Percentiles rank a stretch among this genome's conserved stretches.
Conservation (phyloP, 202 grass and related monocot species). For the Panicum hallii region DNA sequence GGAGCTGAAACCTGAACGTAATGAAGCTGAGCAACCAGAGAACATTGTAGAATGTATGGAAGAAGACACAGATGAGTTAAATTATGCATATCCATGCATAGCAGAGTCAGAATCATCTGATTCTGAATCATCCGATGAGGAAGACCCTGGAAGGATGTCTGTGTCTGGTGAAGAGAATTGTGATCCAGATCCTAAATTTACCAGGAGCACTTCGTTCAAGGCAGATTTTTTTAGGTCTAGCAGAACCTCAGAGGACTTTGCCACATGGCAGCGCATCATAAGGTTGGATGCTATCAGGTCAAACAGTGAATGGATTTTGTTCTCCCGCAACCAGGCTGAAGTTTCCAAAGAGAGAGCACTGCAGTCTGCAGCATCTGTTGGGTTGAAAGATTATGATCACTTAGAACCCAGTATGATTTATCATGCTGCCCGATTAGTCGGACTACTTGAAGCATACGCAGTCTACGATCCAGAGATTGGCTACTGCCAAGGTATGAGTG, state of each 20-base stretch:
- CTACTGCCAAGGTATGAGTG: constrained; percentile 99
- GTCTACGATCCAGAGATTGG: constrained; percentile 88
- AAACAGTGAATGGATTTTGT: constrained; percentile 78
- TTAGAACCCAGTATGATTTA: constrained; percentile 80
- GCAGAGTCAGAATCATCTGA: constrained; percentile 82
- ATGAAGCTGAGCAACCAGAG: constrained; percentile 47
- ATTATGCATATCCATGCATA: constrained; percentile 53
- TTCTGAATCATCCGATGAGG: constrained; percentile 85
- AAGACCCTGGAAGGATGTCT: constrained; percentile 67
- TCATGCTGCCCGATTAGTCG: constrained; percentile 81
- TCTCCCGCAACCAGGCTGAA: constrained; percentile 59
- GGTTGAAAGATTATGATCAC: constrained; percentile 77
- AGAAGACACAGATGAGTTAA: constrained; percentile 49
- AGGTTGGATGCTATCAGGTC: constrained; percentile 88
- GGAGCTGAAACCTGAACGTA: constrained; percentile 46
- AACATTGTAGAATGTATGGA: constrained; percentile 48
- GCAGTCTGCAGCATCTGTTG: constrained; percentile 63
- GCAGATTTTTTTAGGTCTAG: constrained; percentile 63
- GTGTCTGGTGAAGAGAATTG: constrained; percentile 54
- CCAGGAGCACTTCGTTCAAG: constrained; percentile 59
- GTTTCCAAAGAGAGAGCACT: constrained; percentile 64
- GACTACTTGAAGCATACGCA: constrained; percentile 84
- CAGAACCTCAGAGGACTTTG: constrained; percentile 74
- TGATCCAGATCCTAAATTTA: constrained; percentile 68
- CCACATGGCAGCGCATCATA: constrained; percentile 92